Base-by-base conservation (phyloP, 2,329 filamentous ascomycete species). In the Plectosphaerella cucumerina region DNA sequence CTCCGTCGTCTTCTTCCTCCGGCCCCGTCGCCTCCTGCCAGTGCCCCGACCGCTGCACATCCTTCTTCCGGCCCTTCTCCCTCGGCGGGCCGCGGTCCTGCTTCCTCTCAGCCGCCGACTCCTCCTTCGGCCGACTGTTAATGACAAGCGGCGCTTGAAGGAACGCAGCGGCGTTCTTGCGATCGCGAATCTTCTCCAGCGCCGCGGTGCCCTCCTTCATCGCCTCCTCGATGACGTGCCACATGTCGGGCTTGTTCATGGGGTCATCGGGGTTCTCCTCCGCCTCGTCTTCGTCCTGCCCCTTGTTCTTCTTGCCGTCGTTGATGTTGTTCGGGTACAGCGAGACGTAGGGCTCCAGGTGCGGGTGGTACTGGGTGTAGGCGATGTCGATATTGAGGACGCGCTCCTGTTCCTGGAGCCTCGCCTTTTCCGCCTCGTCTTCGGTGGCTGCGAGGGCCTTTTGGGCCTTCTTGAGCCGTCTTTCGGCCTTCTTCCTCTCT, bases 401-500 rank as follows among this genome's bases (percentile, higher is more conserved):
- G 63, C 89, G 85, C n/a, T 89, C 71, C 53, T 84, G 75, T 6
- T 67, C 66, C 58, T 80, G 71, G 46, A 89, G 65, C 50, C 67
- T 67, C 47, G 76, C 71, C 34, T 70, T 69, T 58, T 84, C 80
- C 45, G 78, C 73, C 1, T 74, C 65, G 34, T 79, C 76, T 48
- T 75, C 72, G 17, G 74, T 67, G 44, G 75, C 68, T 17, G 77
- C 69, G 37, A 88, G 70, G 56, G 78, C 78, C 60, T 81, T 82
- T 59, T 75, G 73, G 48, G 88, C 71, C 61, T 85, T 81, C 66
- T 87, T 91, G 48, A 83, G 72, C 41, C 84, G 74, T 52, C 87
- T 77, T 47, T 77, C 78, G 23, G 87, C 87, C 67, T 90, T 91
- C 68, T 89, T 85, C 45, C 86, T 80, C 59, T 90, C 86, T 88